Evolutionary conservation across 768 basidiomycete genomes (phyloP), one percentile per base, ranked within the genome.

Genomic region (Pluteus cervinus): DNA sequence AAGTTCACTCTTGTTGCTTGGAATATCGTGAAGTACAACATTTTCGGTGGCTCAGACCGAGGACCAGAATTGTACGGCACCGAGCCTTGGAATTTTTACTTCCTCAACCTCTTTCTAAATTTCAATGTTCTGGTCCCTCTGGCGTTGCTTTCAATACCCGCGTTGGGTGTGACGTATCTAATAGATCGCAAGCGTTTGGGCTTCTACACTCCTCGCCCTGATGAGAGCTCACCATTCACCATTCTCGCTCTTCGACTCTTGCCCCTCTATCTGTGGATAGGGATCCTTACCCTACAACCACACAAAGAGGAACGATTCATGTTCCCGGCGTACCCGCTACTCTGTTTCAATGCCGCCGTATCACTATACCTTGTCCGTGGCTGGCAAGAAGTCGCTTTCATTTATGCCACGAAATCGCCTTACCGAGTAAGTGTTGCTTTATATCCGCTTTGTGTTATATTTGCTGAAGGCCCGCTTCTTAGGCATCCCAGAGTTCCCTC

Each of bases 221-320:
- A 79, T 40, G 72, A 74, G 63, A 89, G 76, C 52, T 89, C 86
- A 12, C 90, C 90, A 0, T 91, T 83, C 51, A 82, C 75, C 1
- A 57, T 89, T 30, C 63, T 98, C 31, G 73, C 71, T 4, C 57
- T 94, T 38, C 74, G 92, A 24, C 67, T 98, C n/a, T 58, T 73
- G n/a, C 91, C 91, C 1, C 67, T 94, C 43, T 97, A 98, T 61
- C 46, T 97, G n/a, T 98, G 96, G 94, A 50, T 82, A 31, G 73
- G 60, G 1, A 82, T 96, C 44, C 63, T 99, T 47, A 79, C 78
- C 4, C 48, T 68, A 3, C 94, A 98, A 61, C 65, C 84, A 1
- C 96, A 99, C 62, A 99, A 99, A 62, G 96, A 99, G 60, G 96
- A 99, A 55, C 73, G 96, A n/a, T 99, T 99, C 65, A 86, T 97